Evolutionary conservation across 257 asterid genomes (phyloP), one percentile per base, ranked within the genome.

Genomic region (Rehmannia glutinosa): DNA sequence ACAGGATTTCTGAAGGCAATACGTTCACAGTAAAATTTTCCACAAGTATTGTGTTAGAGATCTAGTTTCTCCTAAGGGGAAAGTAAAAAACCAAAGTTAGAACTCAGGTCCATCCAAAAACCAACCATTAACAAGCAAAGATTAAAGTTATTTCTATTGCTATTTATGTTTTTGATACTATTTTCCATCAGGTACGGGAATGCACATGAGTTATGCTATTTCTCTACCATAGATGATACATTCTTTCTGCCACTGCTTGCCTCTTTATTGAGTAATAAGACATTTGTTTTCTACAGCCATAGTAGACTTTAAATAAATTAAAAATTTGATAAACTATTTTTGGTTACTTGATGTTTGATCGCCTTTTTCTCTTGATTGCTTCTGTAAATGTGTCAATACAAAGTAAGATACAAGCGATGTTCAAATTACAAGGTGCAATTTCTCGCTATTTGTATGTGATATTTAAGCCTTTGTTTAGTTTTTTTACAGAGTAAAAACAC

Each of bases 281-380:
- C 19, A 28, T 28, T 45, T 8, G 10, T 23, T 16, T 24, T 12
- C 23, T 25, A 15, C 9, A 30, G 33, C 16, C 49, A 33, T 49
- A 2, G 6, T 43, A 5, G 36, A 23, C 3, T 5, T 33, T 38
- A 65, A 65, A 30, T 65, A 49, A 23, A 21, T 10, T 51, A 13
- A 6, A 50, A 36, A 35, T 51, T 12, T 36, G n/a, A 50, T 27
- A 32, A 1, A 55, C n/a, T n/a, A n/a, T n/a, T n/a, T n/a, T n/a
- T n/a, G n/a, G n/a, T n/a, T n/a, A n/a, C n/a, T n/a, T n/a, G n/a
- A n/a, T n/a, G n/a, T n/a, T n/a, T n/a, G n/a, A n/a, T n/a, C n/a
- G n/a, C n/a, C 58, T 17, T 64, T 17, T 64, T 33, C 35, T 43
- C 19, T 65, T 36, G 11, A 43, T 64, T 63, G 64, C 49, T 16